These are phyloP conservation scores for Huiozyma naganishii DNA, from an alignment of 805 yeast genomes.

Conservation along the genomic window DNA sequence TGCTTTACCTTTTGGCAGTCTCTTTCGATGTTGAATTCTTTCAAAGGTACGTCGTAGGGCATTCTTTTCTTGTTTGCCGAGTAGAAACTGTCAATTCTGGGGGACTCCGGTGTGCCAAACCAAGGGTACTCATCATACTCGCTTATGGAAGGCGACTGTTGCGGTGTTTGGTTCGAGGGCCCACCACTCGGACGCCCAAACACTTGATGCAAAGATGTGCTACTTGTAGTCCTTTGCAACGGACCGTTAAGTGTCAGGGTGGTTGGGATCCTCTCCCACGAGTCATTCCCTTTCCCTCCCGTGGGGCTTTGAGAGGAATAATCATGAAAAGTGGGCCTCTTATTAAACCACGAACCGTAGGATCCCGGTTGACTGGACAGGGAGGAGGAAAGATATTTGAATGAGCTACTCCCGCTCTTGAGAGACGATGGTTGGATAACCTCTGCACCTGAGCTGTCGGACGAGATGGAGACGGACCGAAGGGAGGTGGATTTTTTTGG, in stretches of 20 bases:
- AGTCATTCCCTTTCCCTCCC: constrained; percentile 9
- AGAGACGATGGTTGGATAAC: constrained; percentile 28
- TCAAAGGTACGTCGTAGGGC: constrained; percentile 4
- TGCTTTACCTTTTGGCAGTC: constrained; percentile 21
- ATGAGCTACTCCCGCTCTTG: constrained; percentile 29
- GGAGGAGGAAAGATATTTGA: constrained; percentile 31
- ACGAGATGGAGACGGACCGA: constrained; percentile 24
- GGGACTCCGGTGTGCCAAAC: constrained; percentile 24
- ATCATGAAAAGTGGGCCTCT: constrained; percentile 16
- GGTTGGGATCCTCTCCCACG: constrained; percentile 18
- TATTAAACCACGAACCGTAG: constrained; percentile 27
- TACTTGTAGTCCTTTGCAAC: constrained; percentile 20
- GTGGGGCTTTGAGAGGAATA: constrained; percentile 19
- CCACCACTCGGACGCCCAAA: constrained; percentile 6
- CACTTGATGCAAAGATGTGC: constrained; percentile 19
- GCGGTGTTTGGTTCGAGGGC: constrained; percentile 21
- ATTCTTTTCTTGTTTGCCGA: constrained; percentile 3
- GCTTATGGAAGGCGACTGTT: constrained; percentile 26
- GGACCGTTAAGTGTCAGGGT: background rate
- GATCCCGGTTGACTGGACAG: constrained; percentile 27
- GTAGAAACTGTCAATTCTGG: constrained; percentile 10
- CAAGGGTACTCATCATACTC: constrained; percentile 36
- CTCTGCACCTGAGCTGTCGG: constrained; percentile 21
- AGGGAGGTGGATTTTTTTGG: constrained; percentile 24
- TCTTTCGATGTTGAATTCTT: constrained; percentile 14